Base-by-base conservation (phyloP, 129 eudicot species). In the Erigeron canadensis region DNA sequence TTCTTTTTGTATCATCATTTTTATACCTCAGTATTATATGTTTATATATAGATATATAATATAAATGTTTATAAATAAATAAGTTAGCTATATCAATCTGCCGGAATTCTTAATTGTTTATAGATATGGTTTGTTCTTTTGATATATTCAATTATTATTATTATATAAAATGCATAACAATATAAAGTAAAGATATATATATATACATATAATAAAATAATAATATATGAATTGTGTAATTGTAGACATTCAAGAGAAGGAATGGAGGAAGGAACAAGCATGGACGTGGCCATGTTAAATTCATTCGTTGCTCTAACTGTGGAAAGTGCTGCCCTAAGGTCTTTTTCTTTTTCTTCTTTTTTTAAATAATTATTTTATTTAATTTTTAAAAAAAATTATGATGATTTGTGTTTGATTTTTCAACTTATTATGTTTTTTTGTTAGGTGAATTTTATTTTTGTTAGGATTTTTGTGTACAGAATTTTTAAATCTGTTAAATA, bases 241-340 rank as follows among this genome's bases (percentile, higher is more conserved):
- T 74, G 71, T 65, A 88, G 95, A 88, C 95, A 42, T 88, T 88
- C 67, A 88, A 88, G 81, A 60, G 95, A 66, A 88, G 88, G 69
- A 88, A 88, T 71, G 95, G 88, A 11, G 95, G 95, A 18, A 81
- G 95, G 46, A 88, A 85, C 90, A 88, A 88, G 86, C 95, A 88
- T 64, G 57, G 57, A 9, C 57, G 57, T 50, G 57, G 57, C 16
- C 57, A 50, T 15, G 57, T 50, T 6, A 50, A 50, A n/a, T 50
- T 50, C 18, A 50, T 50, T 50, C 57, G 57, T n/a, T 50, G 57
- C 57, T 50, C 57, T 5, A 50, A 50, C 17, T 50, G 16, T n/a
- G 57, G 57, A 12, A 50, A 50, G 57, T 50, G 57, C 13, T 50
- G 57, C 57, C 18, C 57, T 50, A 50, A 50, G 57, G 57, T 88